These are phyloP conservation scores for Cladosporium velox DNA, from an alignment of 2,329 filamentous ascomycete genomes.

Conservation along the genomic window DNA sequence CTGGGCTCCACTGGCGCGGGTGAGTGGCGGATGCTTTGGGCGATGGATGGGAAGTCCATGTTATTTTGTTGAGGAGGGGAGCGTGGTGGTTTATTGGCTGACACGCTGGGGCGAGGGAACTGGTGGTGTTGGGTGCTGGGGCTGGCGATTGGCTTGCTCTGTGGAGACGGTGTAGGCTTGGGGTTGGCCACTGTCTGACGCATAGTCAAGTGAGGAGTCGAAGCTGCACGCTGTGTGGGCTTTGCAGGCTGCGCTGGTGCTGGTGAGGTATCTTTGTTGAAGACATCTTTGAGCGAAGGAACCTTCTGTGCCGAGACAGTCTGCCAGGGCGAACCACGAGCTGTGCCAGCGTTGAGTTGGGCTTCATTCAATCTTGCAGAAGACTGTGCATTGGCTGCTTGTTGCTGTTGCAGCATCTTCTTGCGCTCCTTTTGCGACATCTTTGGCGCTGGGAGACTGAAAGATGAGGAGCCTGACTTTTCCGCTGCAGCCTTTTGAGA, in stretches of 20 bases:
- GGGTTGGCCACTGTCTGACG: slow-evolving; percentile 60
- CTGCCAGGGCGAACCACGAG: slow-evolving; percentile 59
- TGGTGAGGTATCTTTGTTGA: slow-evolving; percentile 40
- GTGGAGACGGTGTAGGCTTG: slow-evolving; percentile 27
- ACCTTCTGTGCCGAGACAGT: slow-evolving; percentile 54
- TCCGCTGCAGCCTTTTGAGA: slow-evolving; percentile 33
- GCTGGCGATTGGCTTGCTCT: slow-evolving; percentile 24
- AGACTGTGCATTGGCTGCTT: slow-evolving; percentile 34
- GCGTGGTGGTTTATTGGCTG: slow-evolving; percentile 12
- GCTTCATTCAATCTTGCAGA: slow-evolving; percentile 27
- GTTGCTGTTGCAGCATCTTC: slow-evolving; percentile 70
- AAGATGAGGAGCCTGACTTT: slow-evolving; percentile 25
- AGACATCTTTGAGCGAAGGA: slow-evolving; percentile 53
- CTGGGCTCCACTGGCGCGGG: slow-evolving; percentile 63
- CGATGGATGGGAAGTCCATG: slow-evolving; percentile 40
- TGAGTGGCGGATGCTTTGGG: slow-evolving; percentile 53
- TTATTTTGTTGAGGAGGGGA: slow-evolving; percentile 32
- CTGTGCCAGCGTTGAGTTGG: slow-evolving; percentile 18
- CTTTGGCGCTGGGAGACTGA: slow-evolving; percentile 54
- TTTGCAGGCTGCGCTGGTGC: slow-evolving; percentile 35
- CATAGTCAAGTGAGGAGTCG: slow-evolving; percentile 59
- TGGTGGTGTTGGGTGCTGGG: slow-evolving; percentile 23
- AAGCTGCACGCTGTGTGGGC: slow-evolving; percentile 32
- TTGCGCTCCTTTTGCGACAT: slow-evolving; percentile 93
- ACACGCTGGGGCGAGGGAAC: slow-evolving; percentile 27